These are phyloP conservation scores for Barnettozyma sucrosica DNA, from an alignment of 805 yeast species.

Conservation along the genomic window DNA sequence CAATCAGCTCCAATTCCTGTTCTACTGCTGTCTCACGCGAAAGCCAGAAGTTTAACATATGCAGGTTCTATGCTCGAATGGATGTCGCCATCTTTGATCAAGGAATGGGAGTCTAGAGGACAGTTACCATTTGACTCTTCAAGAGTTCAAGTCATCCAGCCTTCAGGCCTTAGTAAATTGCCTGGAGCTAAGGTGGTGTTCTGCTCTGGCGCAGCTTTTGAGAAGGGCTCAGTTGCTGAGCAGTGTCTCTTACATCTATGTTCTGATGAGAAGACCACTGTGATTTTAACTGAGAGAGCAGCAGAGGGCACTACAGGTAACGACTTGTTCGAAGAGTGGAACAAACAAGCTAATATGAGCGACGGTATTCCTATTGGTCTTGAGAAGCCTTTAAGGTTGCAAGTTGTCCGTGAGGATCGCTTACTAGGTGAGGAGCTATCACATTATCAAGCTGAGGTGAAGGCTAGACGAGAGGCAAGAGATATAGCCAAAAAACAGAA, in stretches of 20 bases:
- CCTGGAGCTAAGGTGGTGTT: conserved; percentile 77
- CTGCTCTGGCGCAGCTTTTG: conserved; percentile 62
- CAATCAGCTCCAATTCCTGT: conserved; percentile 52
- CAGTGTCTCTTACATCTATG: conserved; percentile 51
- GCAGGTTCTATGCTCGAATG: conserved; percentile 92
- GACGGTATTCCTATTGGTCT: conserved; percentile 61
- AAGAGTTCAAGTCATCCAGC: conserved; percentile 49
- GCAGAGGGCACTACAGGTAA: conserved; percentile 42
- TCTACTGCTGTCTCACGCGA: conserved; percentile 68
- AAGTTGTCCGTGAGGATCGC: conserved; percentile 40
- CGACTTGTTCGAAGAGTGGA: conserved; percentile 51
- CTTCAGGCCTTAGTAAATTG: conserved; percentile 48
- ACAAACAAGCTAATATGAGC: conserved; percentile 36
- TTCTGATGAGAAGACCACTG: conserved; percentile 57
- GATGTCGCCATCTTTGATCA: conserved; percentile 86
- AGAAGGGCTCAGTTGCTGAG: conserved; percentile 56
- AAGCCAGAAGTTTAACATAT: conserved; percentile 68
- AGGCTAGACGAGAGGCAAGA: conserved; percentile 38
- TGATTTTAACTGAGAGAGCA: conserved; percentile 68
- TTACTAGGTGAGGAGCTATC: conserved; percentile 46
- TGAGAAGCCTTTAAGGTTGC: conserved; percentile 37
- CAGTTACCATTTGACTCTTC: conserved; percentile 75
- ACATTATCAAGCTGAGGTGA: conserved; percentile 41
- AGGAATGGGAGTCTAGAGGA: conserved; percentile 74
- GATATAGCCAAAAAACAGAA: conserved; percentile 27